Evolutionary conservation across 179 eudicot genomes (phyloP).

Genomic region (Corrigiola litoralis): DNA sequence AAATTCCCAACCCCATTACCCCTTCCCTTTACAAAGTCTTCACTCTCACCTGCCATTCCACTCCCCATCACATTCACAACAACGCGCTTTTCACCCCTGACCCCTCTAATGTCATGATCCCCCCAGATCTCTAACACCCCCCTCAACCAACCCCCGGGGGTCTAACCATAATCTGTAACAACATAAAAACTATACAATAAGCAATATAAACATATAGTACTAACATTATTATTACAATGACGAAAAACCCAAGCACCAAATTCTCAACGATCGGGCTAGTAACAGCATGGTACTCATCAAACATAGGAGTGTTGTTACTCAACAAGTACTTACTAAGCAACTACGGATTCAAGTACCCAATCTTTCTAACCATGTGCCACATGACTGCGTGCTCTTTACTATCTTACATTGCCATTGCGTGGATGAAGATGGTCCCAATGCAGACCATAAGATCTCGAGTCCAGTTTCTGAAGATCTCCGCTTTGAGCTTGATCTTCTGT

Average conservation of each 20-base stretch:
- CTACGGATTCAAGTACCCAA: constrained; percentile 80
- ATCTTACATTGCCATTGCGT: constrained; percentile 66
- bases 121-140: constrained; percentile 11
- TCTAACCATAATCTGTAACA: too few relatives aligned
- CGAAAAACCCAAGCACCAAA: constrained; percentile 41
- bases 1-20: too few relatives aligned
- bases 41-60: not conserved
- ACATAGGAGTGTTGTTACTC: constrained; percentile 66
- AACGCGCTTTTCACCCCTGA: constrained; percentile 1
- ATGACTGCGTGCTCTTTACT: constrained; percentile 79
- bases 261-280: constrained; percentile 60
- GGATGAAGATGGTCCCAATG: constrained; percentile 76
- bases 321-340: constrained; percentile 70
- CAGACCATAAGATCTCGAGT: constrained; percentile 64
- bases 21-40: too few relatives aligned
- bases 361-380: constrained; percentile 78
- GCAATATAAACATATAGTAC: too few relatives aligned
- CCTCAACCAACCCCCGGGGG: not conserved
- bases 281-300: constrained; percentile 66
- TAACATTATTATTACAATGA: not conserved
- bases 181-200: too few relatives aligned
- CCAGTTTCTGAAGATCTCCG: constrained; percentile 64
- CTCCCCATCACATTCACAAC: not conserved
- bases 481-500: constrained; percentile 66
- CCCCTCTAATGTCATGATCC: not conserved